A percentile compares a stretch with the other conserved stretches of the same genome.
Evolutionary conservation across 768 basidiomycete genomes (phyloP).

Genomic region (Mycena pura): DNA sequence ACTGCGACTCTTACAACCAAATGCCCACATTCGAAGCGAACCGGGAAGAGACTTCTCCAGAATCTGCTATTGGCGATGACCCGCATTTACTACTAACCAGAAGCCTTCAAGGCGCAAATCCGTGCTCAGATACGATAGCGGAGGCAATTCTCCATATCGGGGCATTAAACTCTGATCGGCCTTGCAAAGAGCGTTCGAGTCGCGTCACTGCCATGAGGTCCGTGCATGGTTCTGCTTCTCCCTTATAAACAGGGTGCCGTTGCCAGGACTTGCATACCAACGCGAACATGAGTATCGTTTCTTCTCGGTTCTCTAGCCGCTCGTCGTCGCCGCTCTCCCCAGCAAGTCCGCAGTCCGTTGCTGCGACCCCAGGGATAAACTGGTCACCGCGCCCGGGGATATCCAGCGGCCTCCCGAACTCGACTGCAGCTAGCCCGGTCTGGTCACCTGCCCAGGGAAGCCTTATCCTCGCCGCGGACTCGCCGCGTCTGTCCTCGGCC

Average conservation of each 20-base stretch:
- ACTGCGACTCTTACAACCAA: too few relatives aligned
- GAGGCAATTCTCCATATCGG: too few relatives aligned
- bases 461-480: slow-evolving; percentile 13
- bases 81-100: too few relatives aligned
- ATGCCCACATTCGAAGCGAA: too few relatives aligned
- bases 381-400: slow-evolving; percentile 27
- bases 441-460: slow-evolving; percentile 27
- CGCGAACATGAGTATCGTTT: slow-evolving; percentile 6
- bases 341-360: slow-evolving; percentile 7
- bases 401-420: slow-evolving; percentile 12
- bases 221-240: slow-evolving; percentile 22
- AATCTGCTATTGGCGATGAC: too few relatives aligned
- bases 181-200: slow-evolving; percentile 7
- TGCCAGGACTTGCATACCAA: not conserved
- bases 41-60: too few relatives aligned
- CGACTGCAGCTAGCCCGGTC: slow-evolving; percentile 20
- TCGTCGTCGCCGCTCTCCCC: slow-evolving; percentile 20
- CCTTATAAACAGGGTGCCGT: slow-evolving; percentile 14
- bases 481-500: slow-evolving; percentile 10
- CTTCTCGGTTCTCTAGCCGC: slow-evolving; percentile 14
- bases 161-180: too few relatives aligned
- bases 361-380: slow-evolving; percentile 16
- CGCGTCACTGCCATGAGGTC: slow-evolving; percentile 15
- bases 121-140: too few relatives aligned
- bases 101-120: too few relatives aligned